A percentile compares a stretch with the other conserved stretches of the same genome.
These are phyloP conservation scores for Coleophoma crateriformis DNA, from an alignment of 2,329 filamentous ascomycete genomes.

Conservation along the genomic window DNA sequence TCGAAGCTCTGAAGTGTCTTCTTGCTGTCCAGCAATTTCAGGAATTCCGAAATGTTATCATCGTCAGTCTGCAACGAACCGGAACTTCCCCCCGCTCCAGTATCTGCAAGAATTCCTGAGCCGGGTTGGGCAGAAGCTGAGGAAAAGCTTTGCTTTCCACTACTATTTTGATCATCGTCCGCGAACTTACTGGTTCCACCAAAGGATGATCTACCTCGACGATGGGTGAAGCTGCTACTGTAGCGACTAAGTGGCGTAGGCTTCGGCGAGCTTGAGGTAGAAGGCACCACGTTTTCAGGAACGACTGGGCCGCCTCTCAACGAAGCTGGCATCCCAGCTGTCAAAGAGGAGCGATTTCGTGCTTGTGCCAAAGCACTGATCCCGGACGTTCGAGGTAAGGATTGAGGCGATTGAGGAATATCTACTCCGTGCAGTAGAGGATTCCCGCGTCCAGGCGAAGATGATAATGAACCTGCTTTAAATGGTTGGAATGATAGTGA, in stretches of 20 bases:
- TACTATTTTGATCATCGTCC: constrained; percentile 73
- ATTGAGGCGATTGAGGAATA: constrained; percentile 49
- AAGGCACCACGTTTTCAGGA: constrained; percentile 56
- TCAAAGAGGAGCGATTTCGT: constrained; percentile 67
- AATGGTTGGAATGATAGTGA: constrained; percentile 94
- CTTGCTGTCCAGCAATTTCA: constrained; percentile 81
- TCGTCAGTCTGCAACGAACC: constrained; percentile 71
- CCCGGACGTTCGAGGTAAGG: constrained; percentile 41
- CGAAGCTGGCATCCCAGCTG: constrained; percentile 69
- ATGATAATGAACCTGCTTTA: constrained; percentile 92
- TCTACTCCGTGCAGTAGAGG: constrained; percentile 18
- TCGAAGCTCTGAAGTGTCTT: constrained; percentile 83
- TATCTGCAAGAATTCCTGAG: constrained; percentile 72
- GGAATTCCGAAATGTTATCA: constrained; percentile 88
- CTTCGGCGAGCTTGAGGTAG: constrained; percentile 71
- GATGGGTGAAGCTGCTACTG: constrained; percentile 90
- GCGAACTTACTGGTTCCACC: constrained; percentile 60
- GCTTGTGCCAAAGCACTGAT: constrained; percentile 48
- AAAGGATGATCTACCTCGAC: constrained; percentile 71
- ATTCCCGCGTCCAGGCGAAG: constrained; percentile 59
- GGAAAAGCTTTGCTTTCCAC: constrained; percentile 72
- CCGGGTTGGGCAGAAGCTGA: constrained; percentile 62
- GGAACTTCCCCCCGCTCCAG: constrained; percentile 59
- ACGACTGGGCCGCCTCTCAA: constrained; percentile 60
- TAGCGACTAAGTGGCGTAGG: constrained; percentile 76